Evolutionary conservation across 306 rosid species (phyloP), one percentile per base, ranked within the genome.

Genomic region (Lathyrus aphaca): DNA sequence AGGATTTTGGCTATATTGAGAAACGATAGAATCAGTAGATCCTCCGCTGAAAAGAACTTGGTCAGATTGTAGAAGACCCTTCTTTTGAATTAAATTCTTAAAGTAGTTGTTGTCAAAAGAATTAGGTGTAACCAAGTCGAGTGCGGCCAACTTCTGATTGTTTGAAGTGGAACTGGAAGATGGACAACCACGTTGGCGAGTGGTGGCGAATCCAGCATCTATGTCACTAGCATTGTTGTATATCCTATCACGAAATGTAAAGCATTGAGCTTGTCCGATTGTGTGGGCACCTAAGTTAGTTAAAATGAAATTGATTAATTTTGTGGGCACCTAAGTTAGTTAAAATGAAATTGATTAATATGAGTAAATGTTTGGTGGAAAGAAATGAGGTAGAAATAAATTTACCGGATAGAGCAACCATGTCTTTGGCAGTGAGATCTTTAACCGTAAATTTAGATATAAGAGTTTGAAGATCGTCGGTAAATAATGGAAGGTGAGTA

Each of bases 41-140:
- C 84, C 81, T 42, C 84, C 81, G 44, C 48, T 71, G 1, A 71
- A 80, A 0, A 76, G 30, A 46, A 80, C 78, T 44, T 80, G 91
- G 69, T 86, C 88, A 0, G 88, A 75, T 14, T 46, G 77, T 21
- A 86, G 83, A 67, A 86, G 85, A 27, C 87, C 91, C 66, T 86
- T 82, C 68, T 82, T 84, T 21, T 81, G 83, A 50, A 86, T 74
- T 48, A 86, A 72, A 48, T 86, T 84, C 58, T 84, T 84, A 66
- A 64, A 87, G 35, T 84, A 87, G 16, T 84, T 84, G 68, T 82
- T 77, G 77, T 87, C 89, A 55, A 87, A 84, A 1, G 85, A 82
- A 59, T 83, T 86, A 0, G 86, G 88, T 9, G 91, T 84, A 5
- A 86, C 88, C 80, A 86, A 77, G 9, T 86, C 91, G 0, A 86